Conservation (phyloP, 2,329 filamentous ascomycete species). For the Phyllosticta capitalensis region DNA sequence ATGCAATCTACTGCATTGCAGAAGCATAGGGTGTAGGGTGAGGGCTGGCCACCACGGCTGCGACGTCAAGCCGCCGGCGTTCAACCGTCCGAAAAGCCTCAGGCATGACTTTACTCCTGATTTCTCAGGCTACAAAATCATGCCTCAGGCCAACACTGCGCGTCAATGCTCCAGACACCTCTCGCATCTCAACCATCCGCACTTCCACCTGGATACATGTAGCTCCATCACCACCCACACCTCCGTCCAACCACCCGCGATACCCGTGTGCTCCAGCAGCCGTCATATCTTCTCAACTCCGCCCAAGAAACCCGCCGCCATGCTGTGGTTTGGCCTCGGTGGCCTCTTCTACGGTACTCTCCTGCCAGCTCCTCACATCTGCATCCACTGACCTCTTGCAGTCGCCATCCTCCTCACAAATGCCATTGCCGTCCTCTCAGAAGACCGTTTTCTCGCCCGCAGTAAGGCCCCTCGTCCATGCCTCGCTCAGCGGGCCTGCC, state of each 20-base stretch:
- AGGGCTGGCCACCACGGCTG: too few species aligned
- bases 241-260: not conserved
- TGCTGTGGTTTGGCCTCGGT: slow-evolving; percentile 62
- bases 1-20: too few species aligned
- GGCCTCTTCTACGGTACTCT: slow-evolving; percentile 63
- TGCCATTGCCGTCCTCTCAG: slow-evolving; percentile 84
- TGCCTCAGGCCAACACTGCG: not conserved
- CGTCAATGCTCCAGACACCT: not conserved
- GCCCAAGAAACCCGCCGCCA: slow-evolving; percentile 22
- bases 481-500: not conserved
- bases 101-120: not conserved
- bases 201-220: not conserved
- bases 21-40: too few species aligned
- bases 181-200: not conserved
- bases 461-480: slow-evolving; percentile 40
- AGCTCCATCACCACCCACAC: not conserved
- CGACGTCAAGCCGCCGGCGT: too few species aligned
- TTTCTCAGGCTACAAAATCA: not conserved
- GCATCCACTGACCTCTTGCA: slow-evolving; percentile 26
- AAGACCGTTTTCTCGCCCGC: slow-evolving; percentile 85
- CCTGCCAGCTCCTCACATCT: slow-evolving; percentile 12
- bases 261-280: not conserved
- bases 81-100: too few species aligned
- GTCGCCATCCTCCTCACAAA: slow-evolving; percentile 84
- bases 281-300: not conserved